Evolutionary conservation across 2,329 filamentous ascomycete genomes (phyloP).

Genomic region (Xylariomycetidae sp.): DNA sequence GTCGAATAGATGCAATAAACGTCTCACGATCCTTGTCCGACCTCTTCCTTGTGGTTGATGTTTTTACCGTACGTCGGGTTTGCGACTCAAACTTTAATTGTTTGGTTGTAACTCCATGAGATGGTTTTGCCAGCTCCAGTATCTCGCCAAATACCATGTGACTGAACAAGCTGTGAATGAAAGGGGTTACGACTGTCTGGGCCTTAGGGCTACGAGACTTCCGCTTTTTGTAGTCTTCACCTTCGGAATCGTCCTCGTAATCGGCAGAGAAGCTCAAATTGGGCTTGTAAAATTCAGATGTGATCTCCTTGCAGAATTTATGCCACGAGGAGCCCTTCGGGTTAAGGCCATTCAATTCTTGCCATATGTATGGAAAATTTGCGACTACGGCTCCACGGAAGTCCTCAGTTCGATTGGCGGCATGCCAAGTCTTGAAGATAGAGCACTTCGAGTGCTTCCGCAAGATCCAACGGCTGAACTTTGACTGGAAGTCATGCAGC

Average conservation of each 20-base stretch:
- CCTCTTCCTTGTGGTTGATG: slow-evolving; percentile 2
- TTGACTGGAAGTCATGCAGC: slow-evolving; percentile 50
- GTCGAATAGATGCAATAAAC: slow-evolving; percentile 31
- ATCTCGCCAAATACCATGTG: slow-evolving; percentile 55
- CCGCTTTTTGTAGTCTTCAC: not conserved
- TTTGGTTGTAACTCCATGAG: slow-evolving; percentile 20
- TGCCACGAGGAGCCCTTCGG: slow-evolving; percentile 29
- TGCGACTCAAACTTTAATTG: slow-evolving; percentile 12
- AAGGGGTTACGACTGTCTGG: slow-evolving; percentile 65
- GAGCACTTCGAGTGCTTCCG: slow-evolving; percentile 36
- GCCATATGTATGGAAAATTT: slow-evolving; percentile 59
- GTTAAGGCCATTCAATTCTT: slow-evolving; percentile 52
- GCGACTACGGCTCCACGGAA: slow-evolving; percentile 59
- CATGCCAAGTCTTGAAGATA: slow-evolving; percentile 51
- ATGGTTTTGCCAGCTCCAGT: slow-evolving; percentile 36
- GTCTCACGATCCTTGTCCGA: slow-evolving; percentile 7
- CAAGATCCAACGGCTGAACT: slow-evolving; percentile 56
- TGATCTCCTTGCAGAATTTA: slow-evolving; percentile 50
- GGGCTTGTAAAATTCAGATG: slow-evolving; percentile 29
- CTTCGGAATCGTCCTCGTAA: slow-evolving; percentile 4
- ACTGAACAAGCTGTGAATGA: slow-evolving; percentile 60
- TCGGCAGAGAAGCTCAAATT: slow-evolving; percentile 14
- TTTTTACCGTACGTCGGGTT: slow-evolving; percentile 5
- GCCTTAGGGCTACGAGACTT: too few species aligned
- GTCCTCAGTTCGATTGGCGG: slow-evolving; percentile 44